Base-by-base conservation (phyloP, 257 asterid genomes). In the Solanum clarkiae region DNA sequence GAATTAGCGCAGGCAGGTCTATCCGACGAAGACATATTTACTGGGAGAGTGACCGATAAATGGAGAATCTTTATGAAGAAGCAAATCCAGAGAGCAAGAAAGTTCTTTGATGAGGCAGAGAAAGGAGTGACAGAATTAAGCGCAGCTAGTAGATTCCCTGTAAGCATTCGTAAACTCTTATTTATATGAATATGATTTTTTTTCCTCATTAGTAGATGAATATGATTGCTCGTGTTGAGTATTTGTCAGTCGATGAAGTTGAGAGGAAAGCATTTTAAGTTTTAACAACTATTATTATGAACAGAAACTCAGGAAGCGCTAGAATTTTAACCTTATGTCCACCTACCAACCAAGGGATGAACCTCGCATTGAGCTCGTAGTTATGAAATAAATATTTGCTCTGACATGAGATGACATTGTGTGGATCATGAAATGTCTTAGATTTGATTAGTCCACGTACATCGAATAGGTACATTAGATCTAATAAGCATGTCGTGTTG, bases 61-160 rank as follows among this genome's bases (percentile, higher is more conserved):
- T 97, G 99, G 99, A 93, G 97, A 88, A 85, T 45, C 74, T 97
- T 97, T 84, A 95, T 95, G 99, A 97, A 91, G 88, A 92, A 95
- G 91, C 99, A 97, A 88, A 95, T 97, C 36, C 88, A 87, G 86
- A 90, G 99, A 84, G 99, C 99, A 5, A 91, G 98, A 84, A 93
- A 92, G 83, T 97, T 95, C 92, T 97, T 94, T 29, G 95, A 92
- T 83, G 97, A 97, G 86, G 98, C 99, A 3, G 98, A 97, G 92
- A 87, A 83, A 24, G 99, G 95, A 2, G 97, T 97, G 22, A 89
- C 92, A 17, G 93, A 97, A 89, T 97, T 97, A 86, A 95, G 93
- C 89, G 84, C 97, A 11, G 97, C 98, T 20, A 97, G 99, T 62
- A 89, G 99, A 93, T 97, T 97, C 98, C 99, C 99, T 4, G 99